Evolutionary conservation across 2,329 filamentous ascomycete genomes (phyloP), one percentile per base, ranked within the genome.

Genomic region (Nectriaceae sp.): DNA sequence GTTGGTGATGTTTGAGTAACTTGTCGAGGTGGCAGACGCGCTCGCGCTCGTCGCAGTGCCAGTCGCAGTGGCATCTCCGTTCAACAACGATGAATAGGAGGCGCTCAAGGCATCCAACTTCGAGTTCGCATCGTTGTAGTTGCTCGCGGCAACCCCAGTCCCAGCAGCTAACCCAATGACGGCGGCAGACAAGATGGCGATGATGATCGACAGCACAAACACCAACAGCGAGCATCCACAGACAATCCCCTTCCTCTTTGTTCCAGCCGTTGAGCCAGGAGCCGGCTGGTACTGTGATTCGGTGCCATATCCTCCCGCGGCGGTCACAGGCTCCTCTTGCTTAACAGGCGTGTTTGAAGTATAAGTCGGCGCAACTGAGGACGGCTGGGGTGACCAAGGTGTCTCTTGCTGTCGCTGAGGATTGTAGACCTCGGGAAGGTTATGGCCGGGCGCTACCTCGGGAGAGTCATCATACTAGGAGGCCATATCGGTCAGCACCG

Each of bases 131-230:
- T 67, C 53, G 43, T 64, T 73, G 5, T 73, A 71, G 40, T 71
- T 66, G 50, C 59, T 69, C 5, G 70, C 56, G 45, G 74, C 67
- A 5, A 76, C 60, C 5, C 73, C 75, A 2, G 72, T 74, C 3
- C 73, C 72, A 0, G 71, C 73, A 2, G 73, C 74, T 21, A 77
- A 60, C 1, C 73, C 74, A 44, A 77, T 69, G 11, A 75, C 73
- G 2, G 71, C 68, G 0, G 63, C 68, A 0, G 66, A 65, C 36
- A 77, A 53, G 11, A 73, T 29, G 5, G 68, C 72, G 48, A 76
- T 70, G 46, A 72, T 66, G 44, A 62, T 51, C 4, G 70, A 72
- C 11, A 78, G 66, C 20, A 72, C 49, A 31, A 76, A 70, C 3
- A 76, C 69, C 8, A 73, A 42, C 8, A 66, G 42, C 4, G 68